Conservation (phyloP, 1,284 basidiomycete genomes). For the Sporisorium exsertum region DNA sequence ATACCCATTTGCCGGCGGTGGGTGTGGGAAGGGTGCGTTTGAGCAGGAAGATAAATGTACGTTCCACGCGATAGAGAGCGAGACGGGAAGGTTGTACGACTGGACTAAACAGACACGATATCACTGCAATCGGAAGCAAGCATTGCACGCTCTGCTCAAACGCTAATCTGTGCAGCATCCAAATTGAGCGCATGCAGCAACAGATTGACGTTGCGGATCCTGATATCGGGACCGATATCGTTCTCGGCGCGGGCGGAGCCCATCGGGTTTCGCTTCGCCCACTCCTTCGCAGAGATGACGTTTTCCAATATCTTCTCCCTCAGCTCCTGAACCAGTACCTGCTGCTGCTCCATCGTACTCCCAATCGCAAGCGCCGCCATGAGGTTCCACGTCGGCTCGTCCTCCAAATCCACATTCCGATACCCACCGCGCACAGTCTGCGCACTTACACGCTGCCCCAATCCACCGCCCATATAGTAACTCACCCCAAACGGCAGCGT, state of each 20-base stretch:
- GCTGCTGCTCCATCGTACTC: slow-evolving; percentile 84
- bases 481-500: slow-evolving; percentile 73
- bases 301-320: slow-evolving; percentile 93
- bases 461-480: slow-evolving; percentile 67
- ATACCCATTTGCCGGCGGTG: neutral
- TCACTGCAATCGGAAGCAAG: too few relatives aligned
- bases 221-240: slow-evolving; percentile 41
- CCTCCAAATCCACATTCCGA: slow-evolving; percentile 77
- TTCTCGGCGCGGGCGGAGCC: slow-evolving; percentile 14
- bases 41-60: neutral
- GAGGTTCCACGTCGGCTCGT: slow-evolving; percentile 93
- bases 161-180: slow-evolving; percentile 67
- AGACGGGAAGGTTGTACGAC: too few relatives aligned
- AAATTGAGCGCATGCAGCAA: slow-evolving; percentile 66
- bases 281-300: slow-evolving; percentile 77
- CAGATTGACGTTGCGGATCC: slow-evolving; percentile 66
- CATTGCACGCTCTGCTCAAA: slow-evolving; percentile 20
- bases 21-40: neutral
- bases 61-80: neutral
- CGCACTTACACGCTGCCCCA: slow-evolving; percentile 24
- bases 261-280: slow-evolving; percentile 44
- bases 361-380: slow-evolving; percentile 88
- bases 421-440: slow-evolving; percentile 44
- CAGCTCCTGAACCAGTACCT: slow-evolving; percentile 83
- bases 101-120: too few relatives aligned